Percentiles rank a stretch among this genome's conserved stretches.
phyloP scores from a whole-genome alignment of 306 rosid genomes.

The Leucaena leucocephala region DNA sequence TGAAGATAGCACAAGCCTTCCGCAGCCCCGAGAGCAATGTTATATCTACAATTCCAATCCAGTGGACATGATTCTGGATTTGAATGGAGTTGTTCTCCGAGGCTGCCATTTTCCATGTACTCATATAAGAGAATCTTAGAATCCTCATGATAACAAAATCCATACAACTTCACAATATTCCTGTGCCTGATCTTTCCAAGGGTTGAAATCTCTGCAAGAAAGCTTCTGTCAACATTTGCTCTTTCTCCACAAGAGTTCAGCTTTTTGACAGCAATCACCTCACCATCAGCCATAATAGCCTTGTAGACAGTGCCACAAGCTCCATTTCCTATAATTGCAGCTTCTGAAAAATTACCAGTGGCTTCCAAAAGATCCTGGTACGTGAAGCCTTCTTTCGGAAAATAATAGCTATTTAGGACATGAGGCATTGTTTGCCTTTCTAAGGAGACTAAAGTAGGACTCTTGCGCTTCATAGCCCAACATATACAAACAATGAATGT shows the following conservation, averaged over 20 bases:
- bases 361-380: conserved; percentile 88
- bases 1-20: conserved; percentile 87
- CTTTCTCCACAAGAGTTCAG: conserved; percentile 75
- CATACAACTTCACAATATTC: conserved; percentile 83
- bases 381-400: conserved; percentile 80
- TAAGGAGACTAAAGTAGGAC: conserved; percentile 49
- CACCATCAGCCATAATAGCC: conserved; percentile 69
- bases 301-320: conserved; percentile 92
- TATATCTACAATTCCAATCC: conserved; percentile 75
- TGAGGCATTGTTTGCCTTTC: conserved; percentile 55
- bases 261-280: conserved; percentile 80
- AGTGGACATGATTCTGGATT: conserved; percentile 44
- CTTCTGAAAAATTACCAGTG: conserved; percentile 68
- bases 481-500: conserved; percentile 56
- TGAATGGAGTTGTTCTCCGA: conserved; percentile 86
- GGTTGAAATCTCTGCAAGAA: conserved; percentile 83
- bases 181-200: conserved; percentile 89
- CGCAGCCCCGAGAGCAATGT: conserved; percentile 85
- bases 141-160: conserved; percentile 79
- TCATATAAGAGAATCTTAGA: conserved; percentile 81
- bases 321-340: conserved; percentile 69
- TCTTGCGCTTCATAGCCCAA: conserved; percentile 51
- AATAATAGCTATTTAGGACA: conserved; percentile 64
- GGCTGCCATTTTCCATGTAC: conserved; percentile 89
- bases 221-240: conserved; percentile 66